Percentiles rank a stretch among this genome's conserved stretches.
These are phyloP conservation scores for Puccinia coronata DNA, from an alignment of 1,284 basidiomycete genomes.

Conservation along the genomic window DNA sequence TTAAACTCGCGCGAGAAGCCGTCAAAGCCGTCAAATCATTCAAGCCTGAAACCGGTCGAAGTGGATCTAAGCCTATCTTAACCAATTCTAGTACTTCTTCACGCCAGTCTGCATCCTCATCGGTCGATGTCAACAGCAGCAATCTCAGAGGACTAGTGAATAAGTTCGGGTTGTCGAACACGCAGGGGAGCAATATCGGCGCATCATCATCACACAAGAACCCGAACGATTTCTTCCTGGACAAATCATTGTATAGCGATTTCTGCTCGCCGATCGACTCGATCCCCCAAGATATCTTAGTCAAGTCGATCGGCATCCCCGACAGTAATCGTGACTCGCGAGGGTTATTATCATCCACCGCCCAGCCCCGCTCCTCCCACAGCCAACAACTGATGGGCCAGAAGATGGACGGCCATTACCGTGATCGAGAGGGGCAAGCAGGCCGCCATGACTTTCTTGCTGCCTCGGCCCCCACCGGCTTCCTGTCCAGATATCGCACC, in stretches of 20 bases:
- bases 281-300: background rate
- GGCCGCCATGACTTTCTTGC: background rate
- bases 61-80: background rate
- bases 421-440: background rate
- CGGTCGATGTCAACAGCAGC: background rate
- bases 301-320: constrained; percentile 10
- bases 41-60: constrained; percentile 9
- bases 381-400: background rate
- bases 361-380: background rate
- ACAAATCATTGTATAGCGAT: background rate
- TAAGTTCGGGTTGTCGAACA: background rate
- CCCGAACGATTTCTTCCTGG: constrained; percentile 7
- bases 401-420: background rate
- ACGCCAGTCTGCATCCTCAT: background rate
- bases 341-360: background rate
- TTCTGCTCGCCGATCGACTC: background rate
- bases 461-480: constrained; percentile 5
- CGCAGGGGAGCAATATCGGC: background rate
- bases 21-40: constrained; percentile 2
- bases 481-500: background rate
- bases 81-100: background rate
- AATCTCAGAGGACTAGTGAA: background rate
- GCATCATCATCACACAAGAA: background rate
- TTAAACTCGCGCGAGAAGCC: constrained; percentile 18
- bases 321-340: background rate